phyloP scores from a whole-genome alignment of 148 eudicot genomes.

The Silene latifolia region DNA sequence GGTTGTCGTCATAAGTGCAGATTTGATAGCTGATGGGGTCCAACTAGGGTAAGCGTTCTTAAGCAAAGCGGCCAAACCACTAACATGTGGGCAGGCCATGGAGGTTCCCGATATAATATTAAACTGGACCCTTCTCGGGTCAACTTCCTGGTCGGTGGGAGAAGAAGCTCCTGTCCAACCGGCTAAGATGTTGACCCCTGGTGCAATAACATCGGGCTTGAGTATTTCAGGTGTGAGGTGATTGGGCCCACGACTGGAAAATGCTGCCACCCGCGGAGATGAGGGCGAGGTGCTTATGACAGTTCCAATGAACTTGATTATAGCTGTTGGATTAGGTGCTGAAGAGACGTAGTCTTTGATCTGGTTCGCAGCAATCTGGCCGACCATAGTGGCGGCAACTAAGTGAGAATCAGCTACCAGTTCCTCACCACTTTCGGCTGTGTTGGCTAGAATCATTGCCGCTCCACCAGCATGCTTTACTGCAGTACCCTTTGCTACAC shows the following conservation, averaged over 20 bases:
- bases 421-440: conserved; percentile 84
- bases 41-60: conserved; percentile 70
- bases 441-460: conserved; percentile 74
- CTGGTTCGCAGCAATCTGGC: conserved; percentile 57
- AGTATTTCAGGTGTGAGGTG: conserved; percentile 68
- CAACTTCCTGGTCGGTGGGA: conserved; percentile 70
- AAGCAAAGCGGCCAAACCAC: conserved; percentile 81
- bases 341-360: conserved; percentile 52
- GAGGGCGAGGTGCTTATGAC: conserved; percentile 60
- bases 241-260: conserved; percentile 96
- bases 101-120: conserved; percentile 96
- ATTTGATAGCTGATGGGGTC: conserved; percentile 86
- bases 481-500: conserved; percentile 84
- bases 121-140: conserved; percentile 72
- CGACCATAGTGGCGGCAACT: conserved; percentile 85
- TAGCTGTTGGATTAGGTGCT: conserved; percentile 62
- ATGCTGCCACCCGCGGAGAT: conserved; percentile 76
- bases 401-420: conserved; percentile 83
- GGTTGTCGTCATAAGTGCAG: conserved; percentile 92
- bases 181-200: conserved; percentile 89
- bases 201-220: conserved; percentile 90
- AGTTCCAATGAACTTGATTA: conserved; percentile 63
- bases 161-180: conserved; percentile 78
- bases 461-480: conserved; percentile 74
- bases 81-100: conserved; percentile 96